Conservation (phyloP, 2,329 filamentous ascomycete genomes). For the Ophiocordyceps robertsii region DNA sequence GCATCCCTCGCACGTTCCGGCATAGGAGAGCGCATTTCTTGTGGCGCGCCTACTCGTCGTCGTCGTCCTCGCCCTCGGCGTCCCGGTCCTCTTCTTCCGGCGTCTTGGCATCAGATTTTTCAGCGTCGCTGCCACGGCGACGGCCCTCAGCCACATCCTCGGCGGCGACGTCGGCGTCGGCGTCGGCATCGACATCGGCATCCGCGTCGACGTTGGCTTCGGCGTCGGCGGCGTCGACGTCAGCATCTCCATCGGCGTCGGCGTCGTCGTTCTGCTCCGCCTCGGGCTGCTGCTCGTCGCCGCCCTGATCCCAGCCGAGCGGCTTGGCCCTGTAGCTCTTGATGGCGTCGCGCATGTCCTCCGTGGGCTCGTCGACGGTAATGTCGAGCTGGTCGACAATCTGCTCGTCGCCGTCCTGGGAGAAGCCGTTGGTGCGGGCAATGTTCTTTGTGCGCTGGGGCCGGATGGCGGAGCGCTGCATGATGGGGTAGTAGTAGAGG, state of each 20-base stretch:
- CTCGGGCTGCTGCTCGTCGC: conserved; percentile 15
- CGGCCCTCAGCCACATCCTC: background rate
- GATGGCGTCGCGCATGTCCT: conserved; percentile 38
- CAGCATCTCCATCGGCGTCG: conserved; percentile 6
- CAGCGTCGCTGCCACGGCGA: conserved; percentile 8
- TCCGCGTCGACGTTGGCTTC: conserved; percentile 1
- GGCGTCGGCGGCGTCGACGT: conserved; percentile 6
- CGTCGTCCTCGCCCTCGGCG: conserved; percentile 30
- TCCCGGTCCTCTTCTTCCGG: conserved; percentile 20
- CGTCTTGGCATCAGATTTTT: conserved; percentile 12
- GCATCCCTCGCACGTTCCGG: too few relatives aligned
- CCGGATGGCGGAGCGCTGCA: conserved; percentile 48
- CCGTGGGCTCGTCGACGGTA: conserved; percentile 39
- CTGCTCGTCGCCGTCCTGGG: conserved; percentile 33
- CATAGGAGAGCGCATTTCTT: too few relatives aligned
- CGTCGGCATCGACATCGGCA: conserved; percentile 8
- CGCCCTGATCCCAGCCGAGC: conserved; percentile 30
- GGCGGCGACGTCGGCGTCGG: conserved; percentile 8
- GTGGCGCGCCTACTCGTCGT: conserved; percentile 10
- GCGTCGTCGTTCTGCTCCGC: conserved; percentile 8
- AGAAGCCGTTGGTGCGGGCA: conserved; percentile 33
- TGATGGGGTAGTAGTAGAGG: conserved; percentile 55
- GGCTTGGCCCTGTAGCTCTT: conserved; percentile 38
- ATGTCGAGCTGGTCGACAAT: conserved; percentile 43
- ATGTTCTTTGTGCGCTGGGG: conserved; percentile 53